Base-by-base conservation (phyloP, 1,284 basidiomycete species). In the Trametes sp. region DNA sequence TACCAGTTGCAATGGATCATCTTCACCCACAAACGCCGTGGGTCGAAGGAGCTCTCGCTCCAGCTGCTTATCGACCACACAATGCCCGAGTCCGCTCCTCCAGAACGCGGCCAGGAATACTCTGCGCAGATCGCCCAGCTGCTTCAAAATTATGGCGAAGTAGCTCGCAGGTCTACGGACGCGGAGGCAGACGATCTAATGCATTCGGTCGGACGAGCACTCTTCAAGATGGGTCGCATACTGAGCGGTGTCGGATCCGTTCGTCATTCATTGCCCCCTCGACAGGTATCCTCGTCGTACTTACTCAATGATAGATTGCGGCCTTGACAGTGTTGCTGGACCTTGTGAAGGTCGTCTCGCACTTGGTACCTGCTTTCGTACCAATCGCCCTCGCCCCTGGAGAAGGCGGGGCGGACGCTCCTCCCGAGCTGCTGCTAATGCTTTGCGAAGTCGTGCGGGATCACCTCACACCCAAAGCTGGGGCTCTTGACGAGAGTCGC, bases 1-100 rank as follows among this genome's bases (percentile, higher is more conserved):
- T 6, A 28, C 29, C 4, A 92, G 90, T 74, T 91, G 50, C 84
- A 82, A 64, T 80, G 82, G 50, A 77, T 88, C 28, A 72, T 92
- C 14, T 72, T 90, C 55, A 84, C 82, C 1, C 90, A 92, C 73
- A 76, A 78, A 24, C 48, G 58, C 31, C 5, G 70, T 76, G 29
- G 74, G 77, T 6, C 72, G 72, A 26, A 77, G 73, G 35, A 72
- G 73, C 4, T 71, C 77, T 87, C 88, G 4, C 76, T 92, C 8
- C 88, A 90, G 64, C 69, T 80, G 14, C 79, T 92, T 35, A 74
- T 90, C 48, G 78, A 80, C 48, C 72, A 76, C 13, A 67, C 76
- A 8, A 65, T 80, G 14, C 74, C 74, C 3, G 54, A 52, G 5
- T 59, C 57, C 6, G 65, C 74, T 14, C 66, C 77, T 21, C 54